Evolutionary conservation across 345 rosid species (phyloP), one percentile per base, ranked within the genome.

Genomic region (Aquilaria malaccensis): DNA sequence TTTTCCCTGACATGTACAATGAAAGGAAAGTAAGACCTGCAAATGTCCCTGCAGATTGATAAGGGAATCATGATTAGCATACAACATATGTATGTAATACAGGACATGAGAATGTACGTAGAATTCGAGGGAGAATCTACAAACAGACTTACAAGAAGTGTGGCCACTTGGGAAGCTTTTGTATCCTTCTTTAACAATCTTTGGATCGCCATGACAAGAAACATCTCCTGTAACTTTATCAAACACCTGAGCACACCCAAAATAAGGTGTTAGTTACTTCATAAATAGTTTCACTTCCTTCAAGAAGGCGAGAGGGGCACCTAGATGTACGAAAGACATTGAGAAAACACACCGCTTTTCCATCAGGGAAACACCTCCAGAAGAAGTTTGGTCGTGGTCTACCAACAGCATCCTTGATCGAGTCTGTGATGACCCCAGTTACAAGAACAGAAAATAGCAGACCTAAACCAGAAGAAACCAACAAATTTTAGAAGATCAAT

Each of bases 101-200:
- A 9, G 13, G 13, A 48, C 13, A 48, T 48, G 33, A 11, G 33
- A 32, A 37, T 3, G 43, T 7, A 37, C 0, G 43, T 7, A 37
- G 43, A 22, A 22, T 22, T 22, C 22, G 22, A 22, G 55, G 30
- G 33, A 29, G n/a, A 55, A 11, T 14, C 22, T 32, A 7, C 30
- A 37, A 15, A 15, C 4, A 13, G 43, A 33, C 80, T 76, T 69
- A 81, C 85, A 81, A 7, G 88, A 83, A 66, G 78, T 75, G 74
- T 83, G 86, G 55, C 86, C 88, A 67, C 92, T 85, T 22, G 93
- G 89, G 47, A 86, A 86, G 59, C 93, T 86, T 71, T 83, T 83
- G 69, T 81, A 79, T 55, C 93, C 93, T 80, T 86, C 93, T 77
- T 71, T 83, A 58, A 86, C 75, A 47, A 60, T 51, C 30, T 43